A percentile compares a stretch with the other conserved stretches of the same genome.
Conservation (phyloP, 208 protist genomes). For the Acanthamoeba royreba region DNA sequence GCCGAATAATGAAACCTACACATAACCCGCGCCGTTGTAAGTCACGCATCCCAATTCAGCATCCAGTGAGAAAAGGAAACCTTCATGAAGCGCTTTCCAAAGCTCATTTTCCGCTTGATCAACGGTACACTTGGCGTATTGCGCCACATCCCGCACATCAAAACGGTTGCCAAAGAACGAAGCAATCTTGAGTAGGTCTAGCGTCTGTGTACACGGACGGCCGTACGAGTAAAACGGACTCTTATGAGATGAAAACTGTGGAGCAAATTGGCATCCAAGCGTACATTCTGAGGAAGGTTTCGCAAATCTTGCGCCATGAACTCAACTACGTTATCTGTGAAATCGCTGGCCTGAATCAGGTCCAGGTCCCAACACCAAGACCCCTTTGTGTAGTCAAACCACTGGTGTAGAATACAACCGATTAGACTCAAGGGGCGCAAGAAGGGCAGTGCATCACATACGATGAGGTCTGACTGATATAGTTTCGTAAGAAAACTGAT, state of each 20-base stretch:
- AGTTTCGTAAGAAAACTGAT: conserved; percentile 49
- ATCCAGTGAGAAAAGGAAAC: background rate
- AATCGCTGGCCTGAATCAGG: background rate
- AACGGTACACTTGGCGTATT: background rate
- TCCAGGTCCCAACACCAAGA: conserved; percentile 27
- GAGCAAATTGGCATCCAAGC: background rate
- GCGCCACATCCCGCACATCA: background rate
- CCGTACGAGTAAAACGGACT: too few species aligned
- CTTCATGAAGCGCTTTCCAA: conserved; percentile 24
- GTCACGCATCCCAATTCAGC: too few species aligned
- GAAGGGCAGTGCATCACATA: background rate
- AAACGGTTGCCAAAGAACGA: conserved; percentile 16
- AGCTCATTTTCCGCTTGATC: background rate
- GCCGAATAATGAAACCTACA: background rate
- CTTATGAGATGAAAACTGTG: too few species aligned
- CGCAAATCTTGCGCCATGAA: conserved; percentile 41
- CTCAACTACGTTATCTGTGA: conserved; percentile 33
- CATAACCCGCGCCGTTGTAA: too few species aligned
- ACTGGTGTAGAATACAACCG: background rate
- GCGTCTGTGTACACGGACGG: background rate
- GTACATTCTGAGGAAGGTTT: background rate
- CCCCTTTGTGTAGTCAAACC: background rate
- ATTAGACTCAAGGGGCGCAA: background rate
- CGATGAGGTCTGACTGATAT: conserved; percentile 2
- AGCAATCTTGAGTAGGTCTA: background rate